Conservation (phyloP, 2,329 filamentous ascomycete species). For the Alternaria sp. region DNA sequence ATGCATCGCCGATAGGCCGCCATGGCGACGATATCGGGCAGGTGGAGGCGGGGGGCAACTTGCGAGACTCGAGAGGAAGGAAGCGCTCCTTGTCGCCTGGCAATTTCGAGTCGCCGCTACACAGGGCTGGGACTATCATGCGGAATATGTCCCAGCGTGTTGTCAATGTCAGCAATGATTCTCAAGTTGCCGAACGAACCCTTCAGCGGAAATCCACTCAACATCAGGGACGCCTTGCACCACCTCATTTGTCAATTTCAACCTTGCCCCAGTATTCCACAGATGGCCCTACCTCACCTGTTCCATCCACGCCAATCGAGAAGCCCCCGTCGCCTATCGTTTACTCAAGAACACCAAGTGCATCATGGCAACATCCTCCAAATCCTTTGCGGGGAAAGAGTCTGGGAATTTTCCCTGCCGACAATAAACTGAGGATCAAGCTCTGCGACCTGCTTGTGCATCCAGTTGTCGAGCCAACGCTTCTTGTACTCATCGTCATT, state of each 20-base stretch:
- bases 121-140: slow-evolving; percentile 60
- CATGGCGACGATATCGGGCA: slow-evolving; percentile 68
- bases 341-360: slow-evolving; percentile 41
- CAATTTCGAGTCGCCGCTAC: slow-evolving; percentile 56
- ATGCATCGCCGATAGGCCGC: slow-evolving; percentile 54
- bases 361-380: slow-evolving; percentile 53
- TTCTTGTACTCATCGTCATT: slow-evolving; percentile 84
- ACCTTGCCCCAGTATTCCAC: slow-evolving; percentile 60
- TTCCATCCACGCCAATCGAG: slow-evolving; percentile 44
- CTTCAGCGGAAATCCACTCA: slow-evolving; percentile 68
- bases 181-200: slow-evolving; percentile 79
- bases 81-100: slow-evolving; percentile 58
- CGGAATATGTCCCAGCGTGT: slow-evolving; percentile 92
- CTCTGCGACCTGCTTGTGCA: slow-evolving; percentile 88
- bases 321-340: slow-evolving; percentile 48
- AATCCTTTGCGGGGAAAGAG: slow-evolving; percentile 90
- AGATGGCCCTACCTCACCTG: slow-evolving; percentile 50
- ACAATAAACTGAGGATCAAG: slow-evolving; percentile 75
- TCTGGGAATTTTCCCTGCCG: slow-evolving; percentile 81
- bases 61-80: slow-evolving; percentile 54
- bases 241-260: slow-evolving; percentile 58
- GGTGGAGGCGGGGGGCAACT: slow-evolving; percentile 61
- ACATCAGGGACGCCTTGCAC: slow-evolving; percentile 62
- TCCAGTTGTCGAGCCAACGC: slow-evolving; percentile 83
- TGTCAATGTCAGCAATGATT: slow-evolving; percentile 95